Evolutionary conservation across 176 grass and related monocot genomes (phyloP).

Genomic region (Pharus latifolius): DNA sequence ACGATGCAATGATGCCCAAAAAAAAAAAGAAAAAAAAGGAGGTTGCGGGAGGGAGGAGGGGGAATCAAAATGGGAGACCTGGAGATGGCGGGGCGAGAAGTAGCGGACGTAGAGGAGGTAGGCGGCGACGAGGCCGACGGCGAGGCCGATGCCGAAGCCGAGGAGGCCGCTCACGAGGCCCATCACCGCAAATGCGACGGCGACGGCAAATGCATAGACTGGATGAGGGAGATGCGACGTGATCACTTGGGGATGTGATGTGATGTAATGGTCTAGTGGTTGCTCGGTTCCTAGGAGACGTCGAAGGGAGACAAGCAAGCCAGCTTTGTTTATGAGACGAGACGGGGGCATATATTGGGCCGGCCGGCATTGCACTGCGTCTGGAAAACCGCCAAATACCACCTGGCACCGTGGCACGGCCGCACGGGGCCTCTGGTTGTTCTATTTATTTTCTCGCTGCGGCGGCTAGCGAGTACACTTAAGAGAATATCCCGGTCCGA

Average conservation of each 20-base stretch:
- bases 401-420: too few species aligned
- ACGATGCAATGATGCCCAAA: too few species aligned
- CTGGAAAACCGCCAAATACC: too few species aligned
- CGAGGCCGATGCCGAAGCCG: slow-evolving; percentile 36
- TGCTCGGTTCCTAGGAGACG: not conserved
- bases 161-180: slow-evolving; percentile 24
- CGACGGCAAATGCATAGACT: not conserved
- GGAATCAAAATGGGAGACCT: slow-evolving; percentile 17
- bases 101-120: slow-evolving; percentile 35
- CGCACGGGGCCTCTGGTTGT: too few species aligned
- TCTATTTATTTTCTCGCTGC: too few species aligned
- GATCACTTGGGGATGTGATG: too few species aligned
- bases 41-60: not conserved
- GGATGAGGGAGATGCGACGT: not conserved
- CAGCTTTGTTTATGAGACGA: too few species aligned
- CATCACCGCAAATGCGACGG: slow-evolving; percentile 12
- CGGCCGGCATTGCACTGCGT: too few species aligned
- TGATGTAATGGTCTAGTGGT: too few species aligned
- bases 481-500: too few species aligned
- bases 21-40: not conserved
- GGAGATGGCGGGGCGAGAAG: slow-evolving; percentile 9
- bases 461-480: too few species aligned
- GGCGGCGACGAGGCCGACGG: slow-evolving; percentile 23
- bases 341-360: too few species aligned
- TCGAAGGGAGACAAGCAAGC: not conserved